Evolutionary conservation across 768 basidiomycete genomes (phyloP).

Genomic region (Pisolithus tinctorius): DNA sequence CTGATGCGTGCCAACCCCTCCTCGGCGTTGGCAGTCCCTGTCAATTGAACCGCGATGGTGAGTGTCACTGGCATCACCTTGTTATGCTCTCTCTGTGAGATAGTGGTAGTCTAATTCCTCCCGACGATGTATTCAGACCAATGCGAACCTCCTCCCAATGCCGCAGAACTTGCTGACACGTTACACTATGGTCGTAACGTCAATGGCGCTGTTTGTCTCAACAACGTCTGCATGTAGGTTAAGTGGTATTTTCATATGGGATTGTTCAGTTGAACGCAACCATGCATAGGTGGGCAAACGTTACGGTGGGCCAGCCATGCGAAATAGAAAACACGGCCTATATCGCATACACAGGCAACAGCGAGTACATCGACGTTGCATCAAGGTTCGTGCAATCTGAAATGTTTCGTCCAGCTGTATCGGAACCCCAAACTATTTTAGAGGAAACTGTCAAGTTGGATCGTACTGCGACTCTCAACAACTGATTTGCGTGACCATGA

Average conservation of each 20-base stretch:
- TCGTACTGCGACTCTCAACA: slow-evolving; percentile 67
- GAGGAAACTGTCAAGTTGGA: slow-evolving; percentile 68
- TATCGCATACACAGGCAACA: slow-evolving; percentile 52
- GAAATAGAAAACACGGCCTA: slow-evolving; percentile 75
- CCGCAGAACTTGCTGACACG: slow-evolving; percentile 52
- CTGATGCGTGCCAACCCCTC: slow-evolving; percentile 55
- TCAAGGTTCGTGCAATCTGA: slow-evolving; percentile 52
- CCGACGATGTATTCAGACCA: slow-evolving; percentile 47
- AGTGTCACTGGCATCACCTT: slow-evolving; percentile 9
- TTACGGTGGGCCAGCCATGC: slow-evolving; percentile 56
- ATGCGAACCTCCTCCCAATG: slow-evolving; percentile 66
- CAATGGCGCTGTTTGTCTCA: slow-evolving; percentile 81
- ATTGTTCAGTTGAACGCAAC: not conserved
- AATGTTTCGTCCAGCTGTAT: not conserved
- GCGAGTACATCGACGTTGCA: slow-evolving; percentile 70
- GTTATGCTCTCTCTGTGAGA: not conserved
- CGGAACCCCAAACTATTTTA: slow-evolving; percentile 15
- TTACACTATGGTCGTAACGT: slow-evolving; percentile 63
- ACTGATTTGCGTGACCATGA: slow-evolving; percentile 52
- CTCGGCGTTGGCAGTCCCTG: slow-evolving; percentile 60
- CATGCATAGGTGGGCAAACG: slow-evolving; percentile 65
- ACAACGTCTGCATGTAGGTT: slow-evolving; percentile 74
- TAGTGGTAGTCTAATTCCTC: not conserved
- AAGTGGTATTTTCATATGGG: not conserved
- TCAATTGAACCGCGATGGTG: slow-evolving; percentile 85